These are phyloP conservation scores for Parasitella parasitica DNA, from an alignment of 371 early-diverging fungal species.

Conservation along the genomic window DNA sequence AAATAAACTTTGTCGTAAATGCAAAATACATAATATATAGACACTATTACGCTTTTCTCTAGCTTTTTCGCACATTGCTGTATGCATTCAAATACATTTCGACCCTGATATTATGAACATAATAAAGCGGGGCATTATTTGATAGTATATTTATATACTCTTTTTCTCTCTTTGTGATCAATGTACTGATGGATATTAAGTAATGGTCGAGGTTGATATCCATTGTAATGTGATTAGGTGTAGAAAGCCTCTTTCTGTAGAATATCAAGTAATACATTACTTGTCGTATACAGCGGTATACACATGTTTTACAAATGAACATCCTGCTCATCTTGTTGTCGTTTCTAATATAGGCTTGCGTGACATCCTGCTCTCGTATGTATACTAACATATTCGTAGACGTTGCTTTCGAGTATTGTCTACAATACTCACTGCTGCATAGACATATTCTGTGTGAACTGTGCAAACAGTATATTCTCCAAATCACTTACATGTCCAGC, in stretches of 20 bases:
- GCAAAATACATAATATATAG: too few species aligned
- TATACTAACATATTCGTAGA: not conserved
- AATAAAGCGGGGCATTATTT: too few species aligned
- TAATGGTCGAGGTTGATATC: constrained; percentile 39
- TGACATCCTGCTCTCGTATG: constrained; percentile 78
- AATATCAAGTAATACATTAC: constrained; percentile 27
- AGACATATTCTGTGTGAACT: constrained; percentile 81
- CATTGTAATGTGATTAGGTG: constrained; percentile 64
- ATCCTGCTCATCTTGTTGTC: not conserved
- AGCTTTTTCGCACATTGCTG: too few species aligned
- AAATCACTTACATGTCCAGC: constrained; percentile 73
- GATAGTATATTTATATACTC: not conserved
- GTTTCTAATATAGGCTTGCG: constrained; percentile 50
- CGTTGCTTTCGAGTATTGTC: too few species aligned
- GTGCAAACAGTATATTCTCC: constrained; percentile 62
- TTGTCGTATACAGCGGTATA: too few species aligned
- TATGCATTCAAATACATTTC: too few species aligned
- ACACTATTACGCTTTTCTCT: too few species aligned
- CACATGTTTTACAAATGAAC: too few species aligned
- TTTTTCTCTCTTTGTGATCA: not conserved
- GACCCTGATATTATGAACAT: too few species aligned
- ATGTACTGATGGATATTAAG: not conserved
- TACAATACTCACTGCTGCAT: not conserved
- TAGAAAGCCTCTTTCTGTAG: constrained; percentile 41
- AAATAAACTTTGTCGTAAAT: too few species aligned